Percentiles rank a stretch among this genome's conserved stretches.
Evolutionary conservation across 768 basidiomycete genomes (phyloP).

Genomic region (Rhizopogon roseolus): DNA sequence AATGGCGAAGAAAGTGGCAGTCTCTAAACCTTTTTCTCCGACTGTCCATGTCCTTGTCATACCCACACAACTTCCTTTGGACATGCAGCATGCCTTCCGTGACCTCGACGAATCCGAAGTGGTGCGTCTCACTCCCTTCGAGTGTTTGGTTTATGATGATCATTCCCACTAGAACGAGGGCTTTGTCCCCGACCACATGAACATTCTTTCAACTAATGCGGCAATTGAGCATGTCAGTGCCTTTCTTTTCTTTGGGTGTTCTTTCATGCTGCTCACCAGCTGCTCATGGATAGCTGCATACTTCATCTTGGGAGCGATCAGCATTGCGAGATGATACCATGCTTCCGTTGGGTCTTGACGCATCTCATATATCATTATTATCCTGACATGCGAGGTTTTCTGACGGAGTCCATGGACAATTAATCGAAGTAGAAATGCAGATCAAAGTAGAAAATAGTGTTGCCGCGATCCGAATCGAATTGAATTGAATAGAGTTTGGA

Average conservation of each 20-base stretch:
- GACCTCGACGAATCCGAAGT: conserved; percentile 59
- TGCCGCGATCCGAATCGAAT: no score
- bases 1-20: conserved; percentile 46
- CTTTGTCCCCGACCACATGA: conserved; percentile 70
- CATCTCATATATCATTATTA: conserved; percentile 13
- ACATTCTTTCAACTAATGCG: conserved; percentile 54
- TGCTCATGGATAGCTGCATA: conserved; percentile 39
- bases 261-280: background rate
- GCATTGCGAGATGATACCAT: conserved; percentile 45
- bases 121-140: conserved; percentile 30
- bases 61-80: conserved; percentile 70
- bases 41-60: conserved; percentile 70
- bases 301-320: conserved; percentile 43
- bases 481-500: no score
- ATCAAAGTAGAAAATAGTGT: no score
- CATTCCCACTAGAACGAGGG: conserved; percentile 39
- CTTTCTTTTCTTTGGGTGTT: background rate
- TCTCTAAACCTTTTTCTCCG: conserved; percentile 61
- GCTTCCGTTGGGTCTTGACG: conserved; percentile 53
- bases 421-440: background rate
- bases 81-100: conserved; percentile 63
- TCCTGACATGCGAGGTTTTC: conserved; percentile 1
- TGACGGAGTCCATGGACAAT: background rate
- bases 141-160: background rate
- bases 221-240: conserved; percentile 54